Evolutionary conservation across 352 stramenopile genomes (phyloP).

Genomic region (Phytophthora syringae): DNA sequence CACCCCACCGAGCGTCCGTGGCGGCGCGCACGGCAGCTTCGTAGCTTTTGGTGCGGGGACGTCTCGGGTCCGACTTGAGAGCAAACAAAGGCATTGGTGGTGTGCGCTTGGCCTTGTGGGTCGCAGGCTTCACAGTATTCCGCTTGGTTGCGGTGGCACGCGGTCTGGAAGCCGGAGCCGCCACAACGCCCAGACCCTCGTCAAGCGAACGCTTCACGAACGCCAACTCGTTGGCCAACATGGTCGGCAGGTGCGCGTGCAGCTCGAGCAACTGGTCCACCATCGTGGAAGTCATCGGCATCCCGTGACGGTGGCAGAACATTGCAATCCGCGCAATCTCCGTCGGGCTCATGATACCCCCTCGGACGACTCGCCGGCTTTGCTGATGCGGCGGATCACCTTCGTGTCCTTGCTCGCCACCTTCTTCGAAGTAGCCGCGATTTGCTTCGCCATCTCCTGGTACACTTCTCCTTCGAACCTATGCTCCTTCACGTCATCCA

Average conservation of each 20-base stretch:
- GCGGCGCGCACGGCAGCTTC: constrained; percentile 34
- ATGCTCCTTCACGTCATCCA: constrained; percentile 61
- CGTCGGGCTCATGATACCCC: constrained; percentile 36
- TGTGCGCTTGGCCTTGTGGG: no score
- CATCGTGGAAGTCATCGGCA: constrained; percentile 47
- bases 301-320: constrained; percentile 64
- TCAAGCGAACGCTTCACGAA: constrained; percentile 47
- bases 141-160: constrained; percentile 22
- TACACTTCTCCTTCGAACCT: constrained; percentile 43
- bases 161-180: constrained; percentile 9
- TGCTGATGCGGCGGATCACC: constrained; percentile 31
- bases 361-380: constrained; percentile 7
- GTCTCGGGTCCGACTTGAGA: constrained; percentile 8
- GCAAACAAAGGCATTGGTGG: constrained; percentile 1
- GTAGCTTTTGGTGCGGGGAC: constrained; percentile 34
- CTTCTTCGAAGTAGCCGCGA: constrained; percentile 29
- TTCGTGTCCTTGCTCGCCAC: constrained; percentile 23
- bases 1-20: constrained; percentile 35
- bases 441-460: constrained; percentile 37
- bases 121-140: no score
- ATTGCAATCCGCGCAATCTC: constrained; percentile 60
- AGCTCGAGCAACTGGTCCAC: constrained; percentile 51
- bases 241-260: constrained; percentile 41
- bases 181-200: constrained; percentile 31
- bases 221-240: constrained; percentile 52